phyloP scores from a whole-genome alignment of 352 stramenopile species.

The Sclerospora graminicola region DNA sequence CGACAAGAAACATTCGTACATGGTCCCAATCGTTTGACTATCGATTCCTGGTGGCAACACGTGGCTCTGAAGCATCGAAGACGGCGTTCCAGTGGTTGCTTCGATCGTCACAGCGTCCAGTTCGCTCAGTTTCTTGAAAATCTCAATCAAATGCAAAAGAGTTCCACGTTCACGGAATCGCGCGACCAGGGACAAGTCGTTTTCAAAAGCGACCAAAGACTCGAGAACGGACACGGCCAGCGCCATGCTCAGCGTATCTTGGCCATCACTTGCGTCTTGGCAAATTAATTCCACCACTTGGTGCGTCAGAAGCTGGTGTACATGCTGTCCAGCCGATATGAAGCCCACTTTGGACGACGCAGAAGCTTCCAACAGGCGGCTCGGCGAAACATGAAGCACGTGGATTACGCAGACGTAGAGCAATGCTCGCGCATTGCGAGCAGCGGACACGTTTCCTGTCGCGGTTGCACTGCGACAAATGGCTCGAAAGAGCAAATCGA shows the following conservation, averaged over 20 bases:
- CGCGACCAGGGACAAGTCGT: slow-evolving; percentile 34
- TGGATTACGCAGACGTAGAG: slow-evolving; percentile 74
- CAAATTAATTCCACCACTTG: slow-evolving; percentile 65
- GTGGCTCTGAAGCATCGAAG: slow-evolving; percentile 31
- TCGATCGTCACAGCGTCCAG: slow-evolving; percentile 51
- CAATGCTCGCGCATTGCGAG: slow-evolving; percentile 66
- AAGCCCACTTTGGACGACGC: slow-evolving; percentile 9
- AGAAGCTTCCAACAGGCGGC: slow-evolving; percentile 8
- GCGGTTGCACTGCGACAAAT: slow-evolving; percentile 47
- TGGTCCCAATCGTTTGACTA: slow-evolving; percentile 55
- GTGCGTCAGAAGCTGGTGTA: slow-evolving; percentile 31
- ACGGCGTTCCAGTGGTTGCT: slow-evolving; percentile 21
- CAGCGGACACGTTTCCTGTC: slow-evolving; percentile 59
- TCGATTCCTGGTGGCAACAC: slow-evolving; percentile 41
- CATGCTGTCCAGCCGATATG: slow-evolving; percentile 9
- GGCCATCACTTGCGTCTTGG: slow-evolving; percentile 63
- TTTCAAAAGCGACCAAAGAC: slow-evolving; percentile 47
- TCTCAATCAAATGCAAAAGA: slow-evolving; percentile 69
- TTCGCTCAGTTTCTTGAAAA: slow-evolving; percentile 66
- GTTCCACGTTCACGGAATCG: slow-evolving; percentile 65
- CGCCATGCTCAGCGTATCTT: slow-evolving; percentile 73
- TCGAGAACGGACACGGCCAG: slow-evolving; percentile 66
- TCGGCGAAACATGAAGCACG: slow-evolving; percentile 36
- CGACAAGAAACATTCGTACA: slow-evolving; percentile 79
- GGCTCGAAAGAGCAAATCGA: slow-evolving; percentile 57